These are phyloP conservation scores for Dictyostelium capitatum DNA, from an alignment of 78 protist genomes.

Conservation along the genomic window DNA sequence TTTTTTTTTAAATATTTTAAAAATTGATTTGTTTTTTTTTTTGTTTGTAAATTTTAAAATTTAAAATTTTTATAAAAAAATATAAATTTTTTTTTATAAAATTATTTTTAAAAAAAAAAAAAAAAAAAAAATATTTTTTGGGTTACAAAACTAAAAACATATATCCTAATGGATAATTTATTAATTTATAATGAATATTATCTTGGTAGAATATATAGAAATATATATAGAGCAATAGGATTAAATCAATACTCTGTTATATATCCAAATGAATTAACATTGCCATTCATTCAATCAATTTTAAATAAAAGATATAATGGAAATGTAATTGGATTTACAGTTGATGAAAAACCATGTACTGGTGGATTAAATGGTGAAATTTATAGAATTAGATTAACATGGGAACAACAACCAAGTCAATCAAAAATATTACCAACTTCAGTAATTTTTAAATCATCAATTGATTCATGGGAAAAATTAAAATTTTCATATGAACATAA, in stretches of 20 bases:
- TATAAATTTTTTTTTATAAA: too few relatives aligned
- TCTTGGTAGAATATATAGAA: background rate
- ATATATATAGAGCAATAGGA: background rate
- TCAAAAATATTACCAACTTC: background rate
- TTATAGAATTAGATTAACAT: background rate
- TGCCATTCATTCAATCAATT: background rate
- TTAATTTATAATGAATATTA: slow-evolving; percentile 4
- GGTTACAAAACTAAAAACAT: too few relatives aligned
- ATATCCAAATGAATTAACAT: background rate
- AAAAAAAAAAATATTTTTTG: too few relatives aligned
- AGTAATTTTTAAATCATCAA: background rate
- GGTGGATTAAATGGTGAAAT: background rate
- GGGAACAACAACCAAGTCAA: background rate
- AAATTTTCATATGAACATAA: background rate
- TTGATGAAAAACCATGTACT: background rate
- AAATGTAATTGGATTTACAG: background rate
- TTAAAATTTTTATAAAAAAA: too few relatives aligned
- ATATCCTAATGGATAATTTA: background rate
- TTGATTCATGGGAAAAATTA: background rate
- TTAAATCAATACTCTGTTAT: background rate
- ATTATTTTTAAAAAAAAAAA: too few relatives aligned
- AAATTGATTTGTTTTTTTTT: too few relatives aligned
- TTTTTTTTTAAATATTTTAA: too few relatives aligned
- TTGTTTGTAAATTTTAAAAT: too few relatives aligned
- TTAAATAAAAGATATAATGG: background rate